Evolutionary conservation across 306 rosid genomes (phyloP).

Genomic region (Pterocarpus santalinus): DNA sequence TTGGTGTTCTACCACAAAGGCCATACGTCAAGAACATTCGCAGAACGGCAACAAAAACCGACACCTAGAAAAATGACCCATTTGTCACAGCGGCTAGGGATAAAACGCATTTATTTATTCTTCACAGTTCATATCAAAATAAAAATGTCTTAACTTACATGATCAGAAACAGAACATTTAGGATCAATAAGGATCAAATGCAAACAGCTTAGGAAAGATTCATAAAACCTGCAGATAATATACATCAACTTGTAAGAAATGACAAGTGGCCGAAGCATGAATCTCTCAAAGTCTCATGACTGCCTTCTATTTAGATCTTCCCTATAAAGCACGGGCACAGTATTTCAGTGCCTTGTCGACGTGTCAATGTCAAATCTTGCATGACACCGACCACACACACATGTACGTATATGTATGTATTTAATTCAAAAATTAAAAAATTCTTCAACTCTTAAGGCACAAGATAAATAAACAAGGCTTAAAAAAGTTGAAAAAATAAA

Average conservation of each 20-base stretch:
- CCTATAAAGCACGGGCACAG: no score
- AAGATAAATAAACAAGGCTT: no score
- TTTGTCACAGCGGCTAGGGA: slow-evolving; percentile 32
- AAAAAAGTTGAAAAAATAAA: no score
- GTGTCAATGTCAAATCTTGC: no score
- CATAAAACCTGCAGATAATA: slow-evolving; percentile 78
- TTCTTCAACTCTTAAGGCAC: no score
- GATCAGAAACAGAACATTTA: slow-evolving; percentile 82
- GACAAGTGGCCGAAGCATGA: slow-evolving; percentile 35
- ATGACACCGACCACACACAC: no score
- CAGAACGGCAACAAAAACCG: slow-evolving; percentile 83
- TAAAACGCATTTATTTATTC: slow-evolving; percentile 26
- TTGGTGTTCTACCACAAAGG: slow-evolving; percentile 57
- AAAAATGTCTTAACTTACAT: slow-evolving; percentile 64
- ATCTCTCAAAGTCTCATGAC: background rate
- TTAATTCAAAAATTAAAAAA: no score
- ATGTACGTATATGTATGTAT: no score
- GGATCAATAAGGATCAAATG: slow-evolving; percentile 79
- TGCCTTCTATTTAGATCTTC: slow-evolving; percentile 15
- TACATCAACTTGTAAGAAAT: slow-evolving; percentile 44
- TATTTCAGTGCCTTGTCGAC: no score
- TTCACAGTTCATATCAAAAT: slow-evolving; percentile 2
- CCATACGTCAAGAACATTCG: slow-evolving; percentile 82
- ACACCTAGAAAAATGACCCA: slow-evolving; percentile 65
- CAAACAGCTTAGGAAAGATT: slow-evolving; percentile 74